phyloP scores from a whole-genome alignment of 768 basidiomycete species.

The Cyathus striatus region DNA sequence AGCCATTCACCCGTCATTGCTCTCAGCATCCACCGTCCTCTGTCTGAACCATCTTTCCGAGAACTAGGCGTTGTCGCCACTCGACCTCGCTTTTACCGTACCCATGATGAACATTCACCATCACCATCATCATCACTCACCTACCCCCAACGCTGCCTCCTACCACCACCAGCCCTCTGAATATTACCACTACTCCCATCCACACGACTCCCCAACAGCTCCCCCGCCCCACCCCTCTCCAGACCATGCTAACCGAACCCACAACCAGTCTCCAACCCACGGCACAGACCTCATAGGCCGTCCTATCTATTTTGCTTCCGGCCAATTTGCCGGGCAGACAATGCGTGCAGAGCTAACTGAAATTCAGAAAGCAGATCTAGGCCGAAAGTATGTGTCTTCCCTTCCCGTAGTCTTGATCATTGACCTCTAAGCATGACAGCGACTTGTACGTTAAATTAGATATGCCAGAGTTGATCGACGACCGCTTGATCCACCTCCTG shows the following conservation, averaged over 20 bases:
- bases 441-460: slow-evolving; percentile 21
- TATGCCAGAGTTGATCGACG: slow-evolving; percentile 59
- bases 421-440: background rate
- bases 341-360: slow-evolving; percentile 52
- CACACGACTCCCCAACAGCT: background rate
- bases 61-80: too few relatives aligned
- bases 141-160: too few relatives aligned
- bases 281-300: slow-evolving; percentile 32
- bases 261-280: slow-evolving; percentile 10
- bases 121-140: too few relatives aligned
- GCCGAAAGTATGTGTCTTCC: slow-evolving; percentile 49
- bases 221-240: background rate
- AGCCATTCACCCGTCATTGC: background rate
- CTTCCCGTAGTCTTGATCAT: slow-evolving; percentile 5
- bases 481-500: slow-evolving; percentile 65
- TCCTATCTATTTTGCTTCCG: slow-evolving; percentile 51
- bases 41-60: too few relatives aligned
- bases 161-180: background rate
- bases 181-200: background rate
- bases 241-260: background rate
- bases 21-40: background rate
- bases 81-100: too few relatives aligned
- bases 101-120: background rate
- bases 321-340: slow-evolving; percentile 56
- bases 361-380: slow-evolving; percentile 61